Percentiles rank a stretch among this genome's conserved stretches.
These are phyloP conservation scores for Scheffersomyces amazonensis DNA, from an alignment of 805 yeast species.

Conservation along the genomic window DNA sequence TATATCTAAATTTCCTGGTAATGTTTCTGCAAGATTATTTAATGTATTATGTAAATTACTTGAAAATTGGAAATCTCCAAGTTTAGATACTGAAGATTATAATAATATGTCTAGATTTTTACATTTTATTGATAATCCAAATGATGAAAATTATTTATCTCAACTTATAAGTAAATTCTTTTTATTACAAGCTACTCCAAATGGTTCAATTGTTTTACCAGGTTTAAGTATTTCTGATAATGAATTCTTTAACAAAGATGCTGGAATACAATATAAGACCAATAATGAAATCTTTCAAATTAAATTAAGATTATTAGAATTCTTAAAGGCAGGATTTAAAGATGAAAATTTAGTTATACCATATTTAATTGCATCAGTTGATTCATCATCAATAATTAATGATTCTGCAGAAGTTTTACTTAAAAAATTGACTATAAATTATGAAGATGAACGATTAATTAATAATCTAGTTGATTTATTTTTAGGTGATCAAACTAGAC, in stretches of 20 bases:
- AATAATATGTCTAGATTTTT: slow-evolving; percentile 30
- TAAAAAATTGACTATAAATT: slow-evolving; percentile 49
- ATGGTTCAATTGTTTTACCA: slow-evolving; percentile 44
- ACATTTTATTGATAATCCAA: slow-evolving; percentile 27
- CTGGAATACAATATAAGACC: slow-evolving; percentile 58
- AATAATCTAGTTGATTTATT: slow-evolving; percentile 46
- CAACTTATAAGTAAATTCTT: slow-evolving; percentile 54
- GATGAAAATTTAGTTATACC: slow-evolving; percentile 42
- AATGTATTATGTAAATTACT: slow-evolving; percentile 57
- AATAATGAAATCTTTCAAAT: slow-evolving; percentile 39
- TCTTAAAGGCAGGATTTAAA: slow-evolving; percentile 38
- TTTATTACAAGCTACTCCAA: slow-evolving; percentile 34
- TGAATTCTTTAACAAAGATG: slow-evolving; percentile 62
- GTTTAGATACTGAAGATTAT: slow-evolving; percentile 43
- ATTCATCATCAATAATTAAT: slow-evolving; percentile 52
- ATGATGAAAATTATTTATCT: slow-evolving; percentile 46
- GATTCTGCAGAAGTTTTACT: slow-evolving; percentile 51
- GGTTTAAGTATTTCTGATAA: slow-evolving; percentile 61
- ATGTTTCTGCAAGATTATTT: slow-evolving; percentile 57
- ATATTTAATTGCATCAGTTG: slow-evolving; percentile 62
- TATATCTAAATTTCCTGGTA: slow-evolving; percentile 35
- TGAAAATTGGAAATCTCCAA: slow-evolving; percentile 46
- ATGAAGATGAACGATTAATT: slow-evolving; percentile 48
- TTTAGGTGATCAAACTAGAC: slow-evolving; percentile 47
- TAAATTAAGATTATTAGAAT: slow-evolving; percentile 32